These are phyloP conservation scores for Pestalotiopsis sp. DNA, from an alignment of 2,329 filamentous ascomycete species.

Conservation along the genomic window DNA sequence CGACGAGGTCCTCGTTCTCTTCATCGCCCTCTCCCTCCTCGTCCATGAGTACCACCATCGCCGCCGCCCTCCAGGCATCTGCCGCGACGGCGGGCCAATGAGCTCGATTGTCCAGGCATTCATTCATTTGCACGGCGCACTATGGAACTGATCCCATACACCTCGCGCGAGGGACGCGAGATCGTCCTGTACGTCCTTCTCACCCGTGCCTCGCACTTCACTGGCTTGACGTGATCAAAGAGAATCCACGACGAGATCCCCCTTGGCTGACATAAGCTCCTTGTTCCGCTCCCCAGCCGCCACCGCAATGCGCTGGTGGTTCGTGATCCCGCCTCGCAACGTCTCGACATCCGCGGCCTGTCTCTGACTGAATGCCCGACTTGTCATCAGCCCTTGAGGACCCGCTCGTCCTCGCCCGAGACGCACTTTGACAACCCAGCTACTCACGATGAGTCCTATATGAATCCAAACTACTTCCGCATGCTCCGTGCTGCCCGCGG, in stretches of 20 bases:
- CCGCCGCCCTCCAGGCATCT: not conserved
- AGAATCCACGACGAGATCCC: not conserved
- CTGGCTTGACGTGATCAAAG: not conserved
- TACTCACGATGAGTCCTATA: constrained; percentile 62
- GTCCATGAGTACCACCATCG: not conserved
- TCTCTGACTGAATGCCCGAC: constrained; percentile 79
- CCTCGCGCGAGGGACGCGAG: constrained; percentile 70
- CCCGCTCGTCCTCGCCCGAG: constrained; percentile 47
- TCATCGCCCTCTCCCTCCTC: not conserved
- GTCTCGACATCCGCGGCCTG: constrained; percentile 75
- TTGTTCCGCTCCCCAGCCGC: constrained; percentile 42
- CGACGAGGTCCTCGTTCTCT: not conserved
- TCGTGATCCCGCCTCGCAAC: constrained; percentile 80
- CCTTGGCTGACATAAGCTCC: not conserved
- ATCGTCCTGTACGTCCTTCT: constrained; percentile 70
- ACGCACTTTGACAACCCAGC: constrained; percentile 47
- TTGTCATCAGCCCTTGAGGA: constrained; percentile 70
- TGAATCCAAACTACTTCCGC: constrained; percentile 91
- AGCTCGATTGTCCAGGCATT: not conserved
- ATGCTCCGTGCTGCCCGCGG: constrained; percentile 69
- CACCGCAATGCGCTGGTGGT: constrained; percentile 92
- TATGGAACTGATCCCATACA: constrained; percentile 76
- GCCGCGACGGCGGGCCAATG: not conserved
- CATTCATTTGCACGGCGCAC: not conserved
- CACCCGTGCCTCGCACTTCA: not conserved